These are phyloP conservation scores for Alternaria dauci DNA, from an alignment of 2,329 filamentous ascomycete genomes.

Conservation along the genomic window DNA sequence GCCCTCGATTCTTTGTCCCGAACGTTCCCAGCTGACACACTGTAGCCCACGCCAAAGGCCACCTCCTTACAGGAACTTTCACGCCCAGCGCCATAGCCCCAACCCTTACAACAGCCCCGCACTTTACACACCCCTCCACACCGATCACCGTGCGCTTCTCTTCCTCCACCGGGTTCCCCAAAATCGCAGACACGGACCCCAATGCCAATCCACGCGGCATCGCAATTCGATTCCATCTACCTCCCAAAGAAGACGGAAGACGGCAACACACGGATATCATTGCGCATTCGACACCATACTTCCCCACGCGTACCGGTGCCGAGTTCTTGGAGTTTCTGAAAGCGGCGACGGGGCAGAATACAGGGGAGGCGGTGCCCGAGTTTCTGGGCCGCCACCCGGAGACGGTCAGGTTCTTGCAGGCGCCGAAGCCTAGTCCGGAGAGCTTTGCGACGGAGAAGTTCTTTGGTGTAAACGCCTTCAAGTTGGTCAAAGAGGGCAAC, in stretches of 20 bases:
- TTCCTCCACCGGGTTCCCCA: constrained; percentile 60
- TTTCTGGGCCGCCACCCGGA: constrained; percentile 59
- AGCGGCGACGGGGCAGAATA: constrained; percentile 48
- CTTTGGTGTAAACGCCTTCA: constrained; percentile 61
- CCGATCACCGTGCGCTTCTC: constrained; percentile 62
- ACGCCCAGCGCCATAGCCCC: constrained; percentile 57
- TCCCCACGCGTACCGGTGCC: constrained; percentile 62
- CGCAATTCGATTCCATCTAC: constrained; percentile 60
- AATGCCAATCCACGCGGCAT: constrained; percentile 60
- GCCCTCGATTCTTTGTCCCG: background rate
- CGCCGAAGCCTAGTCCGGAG: constrained; percentile 60
- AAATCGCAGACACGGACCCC: constrained; percentile 59
- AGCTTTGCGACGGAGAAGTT: constrained; percentile 61
- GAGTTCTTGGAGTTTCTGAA: constrained; percentile 62
- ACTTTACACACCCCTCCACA: constrained; percentile 58
- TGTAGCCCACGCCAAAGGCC: constrained; percentile 64
- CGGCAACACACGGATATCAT: constrained; percentile 65
- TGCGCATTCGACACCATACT: constrained; percentile 61
- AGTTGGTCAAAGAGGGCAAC: constrained; percentile 54
- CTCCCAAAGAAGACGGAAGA: constrained; percentile 45
- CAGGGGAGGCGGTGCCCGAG: constrained; percentile 45
- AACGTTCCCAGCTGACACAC: background rate
- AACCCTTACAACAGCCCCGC: constrained; percentile 57
- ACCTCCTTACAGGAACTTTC: constrained; percentile 63
- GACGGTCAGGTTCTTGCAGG: constrained; percentile 58